Evolutionary conservation across 2,329 filamentous ascomycete species (phyloP).

Genomic region (Clarireedia hainanense): DNA sequence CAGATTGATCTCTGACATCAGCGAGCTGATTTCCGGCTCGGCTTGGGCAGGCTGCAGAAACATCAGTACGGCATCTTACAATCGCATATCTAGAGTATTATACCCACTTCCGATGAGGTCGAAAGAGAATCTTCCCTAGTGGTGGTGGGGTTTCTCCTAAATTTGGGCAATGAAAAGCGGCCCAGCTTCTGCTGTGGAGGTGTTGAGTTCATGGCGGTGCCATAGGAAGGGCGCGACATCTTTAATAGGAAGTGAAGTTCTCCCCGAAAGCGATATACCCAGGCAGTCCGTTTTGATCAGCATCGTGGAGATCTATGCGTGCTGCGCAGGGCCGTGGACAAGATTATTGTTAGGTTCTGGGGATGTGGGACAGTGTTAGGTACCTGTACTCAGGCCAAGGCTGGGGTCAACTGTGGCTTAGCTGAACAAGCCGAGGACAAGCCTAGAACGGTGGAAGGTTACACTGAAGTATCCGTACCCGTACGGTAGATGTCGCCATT

Average conservation of each 20-base stretch:
- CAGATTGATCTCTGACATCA: conserved; percentile 16
- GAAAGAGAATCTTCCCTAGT: background rate
- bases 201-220: background rate
- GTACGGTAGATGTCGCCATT: too few species aligned
- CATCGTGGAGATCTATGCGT: background rate
- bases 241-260: background rate
- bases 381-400: too few species aligned
- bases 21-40: conserved; percentile 18
- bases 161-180: conserved; percentile 3
- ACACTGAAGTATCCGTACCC: too few species aligned
- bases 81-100: background rate
- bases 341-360: background rate
- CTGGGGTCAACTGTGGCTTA: too few species aligned
- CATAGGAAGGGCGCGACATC: conserved; percentile 1
- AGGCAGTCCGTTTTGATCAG: background rate
- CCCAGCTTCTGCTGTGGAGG: background rate
- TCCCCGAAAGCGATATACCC: conserved; percentile 1
- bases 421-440: too few species aligned
- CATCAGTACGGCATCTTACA: conserved; percentile 3
- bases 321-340: background rate
- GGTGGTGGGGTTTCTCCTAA: background rate
- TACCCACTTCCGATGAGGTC: background rate
- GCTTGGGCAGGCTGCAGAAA: conserved; percentile 12
- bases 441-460: too few species aligned
- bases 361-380: too few species aligned